Base-by-base conservation (phyloP, 495 filamentous ascomycete genomes). In the Penicillium verhagenii region DNA sequence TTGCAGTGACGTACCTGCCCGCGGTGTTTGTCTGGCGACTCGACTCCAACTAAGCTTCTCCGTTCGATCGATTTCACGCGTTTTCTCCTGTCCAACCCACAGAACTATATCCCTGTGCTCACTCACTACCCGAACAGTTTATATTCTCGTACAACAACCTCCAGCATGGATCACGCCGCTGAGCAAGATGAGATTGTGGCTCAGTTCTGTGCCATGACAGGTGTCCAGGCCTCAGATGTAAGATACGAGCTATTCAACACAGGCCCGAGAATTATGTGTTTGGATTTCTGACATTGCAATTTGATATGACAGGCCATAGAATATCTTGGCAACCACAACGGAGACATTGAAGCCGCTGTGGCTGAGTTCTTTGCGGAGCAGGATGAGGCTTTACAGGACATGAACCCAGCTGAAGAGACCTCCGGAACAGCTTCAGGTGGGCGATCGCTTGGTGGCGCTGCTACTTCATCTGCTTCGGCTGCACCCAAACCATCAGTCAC, bases 161-260 rank as follows among this genome's bases (percentile, higher is more conserved):
- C 52, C 56, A 71, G 55, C 51, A 85, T 85, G 81, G 78, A 75
- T 19, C 82, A 84, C 64, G 73, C 75, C 66, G 59, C 68, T 28
- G 79, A 86, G 60, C 85, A 85, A 53, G 86, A 92, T 68, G 78
- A 80, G 59, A 71, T 89, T 53, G 84, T 94, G 55, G 79, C 81
- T 59, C 77, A 87, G 68, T 92, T 96, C 71, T 84, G 83, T 67
- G 74, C 74, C 47, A 75, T 96, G 63, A 93, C 91, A 3, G 83
- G 86, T 20, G 78, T 81, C 18, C 70, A 78, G 9, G 68, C 86
- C 4, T 72, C 84, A 35, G 79, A 86, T 67, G 92, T 93, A 79
- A 63, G n/a, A n/a, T n/a, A n/a, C n/a, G n/a, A n/a, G n/a, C n/a
- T n/a, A n/a, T n/a, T n/a, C n/a, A n/a, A n/a, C n/a, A n/a, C n/a